phyloP scores from a whole-genome alignment of 1,139 yeast genomes.

The Hyphopichia burtonii region DNA sequence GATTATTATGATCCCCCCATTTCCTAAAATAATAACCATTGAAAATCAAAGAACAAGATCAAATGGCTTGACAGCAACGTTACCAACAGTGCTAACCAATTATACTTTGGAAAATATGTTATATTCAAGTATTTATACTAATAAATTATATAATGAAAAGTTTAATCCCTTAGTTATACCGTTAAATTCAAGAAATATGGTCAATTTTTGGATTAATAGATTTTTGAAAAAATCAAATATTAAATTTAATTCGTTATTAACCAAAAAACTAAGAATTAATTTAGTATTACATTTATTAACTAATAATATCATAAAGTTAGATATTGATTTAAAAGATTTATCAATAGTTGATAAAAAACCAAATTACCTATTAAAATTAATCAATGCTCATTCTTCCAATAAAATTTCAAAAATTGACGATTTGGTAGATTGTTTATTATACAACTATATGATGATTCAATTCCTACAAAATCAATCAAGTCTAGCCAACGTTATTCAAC shows the following conservation, averaged over 20 bases:
- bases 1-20: conserved; percentile 7
- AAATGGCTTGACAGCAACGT: conserved; percentile 27
- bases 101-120: conserved; percentile 36
- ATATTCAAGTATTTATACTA: conserved; percentile 21
- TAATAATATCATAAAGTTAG: conserved; percentile 2
- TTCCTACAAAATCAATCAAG: conserved; percentile 18
- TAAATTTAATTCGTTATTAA: conserved; percentile 15
- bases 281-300: conserved; percentile 12
- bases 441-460: conserved; percentile 28
- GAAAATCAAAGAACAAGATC: conserved; percentile 44
- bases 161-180: conserved; percentile 21
- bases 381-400: conserved; percentile 4
- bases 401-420: conserved; percentile 35
- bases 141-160: conserved; percentile 3
- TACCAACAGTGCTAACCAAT: conserved; percentile 39
- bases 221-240: conserved; percentile 22
- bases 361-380: conserved; percentile 9
- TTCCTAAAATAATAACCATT: conserved; percentile 26
- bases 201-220: conserved; percentile 38
- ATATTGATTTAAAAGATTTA: conserved; percentile 7
- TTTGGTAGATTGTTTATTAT: conserved; percentile 38
- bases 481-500: conserved; percentile 4
- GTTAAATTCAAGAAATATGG: conserved; percentile 36
- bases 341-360: conserved; percentile 5
- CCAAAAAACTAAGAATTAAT: conserved; percentile 19